Evolutionary conservation across 106 monocot genomes (phyloP).

Genomic region (Iris macrosiphon): DNA sequence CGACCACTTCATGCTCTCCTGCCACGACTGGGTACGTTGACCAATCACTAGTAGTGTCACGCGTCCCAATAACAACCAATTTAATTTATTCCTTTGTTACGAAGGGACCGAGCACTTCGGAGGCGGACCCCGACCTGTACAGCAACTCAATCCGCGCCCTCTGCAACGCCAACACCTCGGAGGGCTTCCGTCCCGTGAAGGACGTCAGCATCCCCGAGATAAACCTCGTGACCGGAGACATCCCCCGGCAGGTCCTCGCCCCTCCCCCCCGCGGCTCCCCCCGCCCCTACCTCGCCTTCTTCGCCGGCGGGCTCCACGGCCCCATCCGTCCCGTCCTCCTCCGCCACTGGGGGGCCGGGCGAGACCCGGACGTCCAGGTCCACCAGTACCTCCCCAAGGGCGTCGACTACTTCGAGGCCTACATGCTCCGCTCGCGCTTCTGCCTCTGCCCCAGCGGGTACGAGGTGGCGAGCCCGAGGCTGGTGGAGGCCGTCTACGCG

Average conservation of each 20-base stretch:
- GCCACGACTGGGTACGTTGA: conserved; percentile 76
- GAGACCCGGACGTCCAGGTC: conserved; percentile 45
- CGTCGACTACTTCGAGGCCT: conserved; percentile 16
- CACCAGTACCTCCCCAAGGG: conserved; percentile 55
- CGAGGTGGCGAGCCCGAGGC: conserved; percentile 72
- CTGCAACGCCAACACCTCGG: conserved; percentile 90
- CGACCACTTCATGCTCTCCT: conserved; percentile 77
- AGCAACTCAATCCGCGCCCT: conserved; percentile 56
- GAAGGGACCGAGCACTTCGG: neutral
- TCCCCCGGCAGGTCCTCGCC: conserved; percentile 5
- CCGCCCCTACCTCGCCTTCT: conserved; percentile 65
- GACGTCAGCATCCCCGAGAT: conserved; percentile 69
- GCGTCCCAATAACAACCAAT: no score
- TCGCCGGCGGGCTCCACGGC: conserved; percentile 69
- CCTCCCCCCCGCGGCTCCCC: neutral
- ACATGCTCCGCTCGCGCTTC: conserved; percentile 48
- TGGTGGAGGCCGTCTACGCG: conserved; percentile 53
- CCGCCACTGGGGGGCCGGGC: conserved; percentile 46
- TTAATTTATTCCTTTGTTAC: neutral
- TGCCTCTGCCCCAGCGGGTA: conserved; percentile 79
- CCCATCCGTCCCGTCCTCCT: conserved; percentile 43
- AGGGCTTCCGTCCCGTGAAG: conserved; percentile 52
- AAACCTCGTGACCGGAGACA: conserved; percentile 33
- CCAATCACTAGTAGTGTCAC: no score
- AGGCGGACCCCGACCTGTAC: conserved; percentile 27